phyloP scores from a whole-genome alignment of 441 rosid species.

The Pelargonium fulgidum region DNA sequence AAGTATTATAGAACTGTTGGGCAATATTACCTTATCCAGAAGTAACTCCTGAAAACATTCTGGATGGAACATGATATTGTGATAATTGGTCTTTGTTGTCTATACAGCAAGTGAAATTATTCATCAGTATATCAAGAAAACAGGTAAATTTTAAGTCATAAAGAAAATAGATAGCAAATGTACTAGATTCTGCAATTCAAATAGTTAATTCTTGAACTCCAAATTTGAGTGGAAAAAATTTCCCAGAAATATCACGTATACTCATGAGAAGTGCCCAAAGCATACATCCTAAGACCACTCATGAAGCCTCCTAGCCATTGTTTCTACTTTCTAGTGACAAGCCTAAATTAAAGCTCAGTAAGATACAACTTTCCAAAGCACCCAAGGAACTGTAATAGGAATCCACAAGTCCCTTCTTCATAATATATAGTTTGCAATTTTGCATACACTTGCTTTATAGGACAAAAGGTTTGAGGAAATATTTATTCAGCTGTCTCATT shows the following conservation, averaged over 20 bases:
- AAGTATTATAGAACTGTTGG: background rate
- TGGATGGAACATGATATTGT: conserved; percentile 41
- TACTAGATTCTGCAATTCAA: background rate
- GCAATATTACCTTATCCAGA: conserved; percentile 63
- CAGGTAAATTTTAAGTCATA: background rate
- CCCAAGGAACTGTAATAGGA: background rate
- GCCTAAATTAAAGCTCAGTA: background rate
- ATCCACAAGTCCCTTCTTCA: background rate
- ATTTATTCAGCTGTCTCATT: background rate
- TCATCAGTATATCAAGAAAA: background rate
- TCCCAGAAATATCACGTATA: background rate
- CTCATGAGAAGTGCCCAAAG: background rate
- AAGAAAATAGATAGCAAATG: background rate
- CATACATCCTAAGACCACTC: background rate
- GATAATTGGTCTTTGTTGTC: conserved; percentile 55
- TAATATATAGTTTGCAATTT: background rate
- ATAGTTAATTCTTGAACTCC: background rate
- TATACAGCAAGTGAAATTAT: conserved; percentile 28
- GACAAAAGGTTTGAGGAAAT: background rate
- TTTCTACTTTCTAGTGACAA: background rate
- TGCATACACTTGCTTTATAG: background rate
- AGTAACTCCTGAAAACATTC: conserved; percentile 66
- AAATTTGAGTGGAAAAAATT: background rate
- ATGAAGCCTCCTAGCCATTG: background rate
- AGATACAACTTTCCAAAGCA: background rate